Conservation (phyloP, 2,329 filamentous ascomycete species). For the Chaetomiaceae sp. region DNA sequence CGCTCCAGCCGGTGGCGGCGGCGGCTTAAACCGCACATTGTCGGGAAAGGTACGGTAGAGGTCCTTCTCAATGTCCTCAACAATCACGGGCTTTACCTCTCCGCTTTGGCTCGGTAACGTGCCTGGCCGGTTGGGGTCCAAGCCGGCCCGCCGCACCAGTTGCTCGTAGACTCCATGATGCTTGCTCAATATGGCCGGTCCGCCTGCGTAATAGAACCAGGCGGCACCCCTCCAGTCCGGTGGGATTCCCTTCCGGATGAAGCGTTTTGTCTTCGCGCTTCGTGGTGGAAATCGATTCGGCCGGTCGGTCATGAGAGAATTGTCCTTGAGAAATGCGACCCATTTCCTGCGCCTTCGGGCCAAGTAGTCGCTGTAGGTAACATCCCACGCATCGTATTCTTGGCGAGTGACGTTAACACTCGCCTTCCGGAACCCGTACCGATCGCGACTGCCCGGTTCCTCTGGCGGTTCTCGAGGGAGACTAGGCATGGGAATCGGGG, state of each 20-base stretch:
- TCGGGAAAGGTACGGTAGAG: conserved; percentile 92
- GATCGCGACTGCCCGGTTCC: conserved; percentile 57
- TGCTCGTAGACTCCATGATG: conserved; percentile 71
- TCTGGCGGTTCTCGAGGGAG: conserved; percentile 35
- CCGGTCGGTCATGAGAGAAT: conserved; percentile 62
- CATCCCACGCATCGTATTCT: conserved; percentile 78
- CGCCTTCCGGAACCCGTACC: conserved; percentile 88
- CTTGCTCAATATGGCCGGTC: conserved; percentile 69
- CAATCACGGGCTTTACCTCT: conserved; percentile 63
- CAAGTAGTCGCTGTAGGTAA: conserved; percentile 67
- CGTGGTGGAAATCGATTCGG: conserved; percentile 75
- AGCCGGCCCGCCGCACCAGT: conserved; percentile 49
- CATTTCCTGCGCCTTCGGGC: conserved; percentile 74
- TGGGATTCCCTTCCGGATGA: conserved; percentile 87
- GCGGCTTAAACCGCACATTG: conserved; percentile 74
- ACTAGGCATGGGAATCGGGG: conserved; percentile 25
- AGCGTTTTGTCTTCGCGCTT: conserved; percentile 79
- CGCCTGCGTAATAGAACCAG: conserved; percentile 95
- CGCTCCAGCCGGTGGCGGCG: conserved; percentile 23
- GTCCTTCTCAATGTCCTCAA: conserved; percentile 89
- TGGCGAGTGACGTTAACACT: conserved; percentile 70
- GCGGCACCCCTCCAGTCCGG: conserved; percentile 91
- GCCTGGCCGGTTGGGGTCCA: conserved; percentile 18
- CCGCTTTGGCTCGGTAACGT: conserved; percentile 12
- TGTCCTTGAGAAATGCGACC: conserved; percentile 69